Conservation (phyloP, 805 yeast genomes). For the Pichia deserticola region DNA sequence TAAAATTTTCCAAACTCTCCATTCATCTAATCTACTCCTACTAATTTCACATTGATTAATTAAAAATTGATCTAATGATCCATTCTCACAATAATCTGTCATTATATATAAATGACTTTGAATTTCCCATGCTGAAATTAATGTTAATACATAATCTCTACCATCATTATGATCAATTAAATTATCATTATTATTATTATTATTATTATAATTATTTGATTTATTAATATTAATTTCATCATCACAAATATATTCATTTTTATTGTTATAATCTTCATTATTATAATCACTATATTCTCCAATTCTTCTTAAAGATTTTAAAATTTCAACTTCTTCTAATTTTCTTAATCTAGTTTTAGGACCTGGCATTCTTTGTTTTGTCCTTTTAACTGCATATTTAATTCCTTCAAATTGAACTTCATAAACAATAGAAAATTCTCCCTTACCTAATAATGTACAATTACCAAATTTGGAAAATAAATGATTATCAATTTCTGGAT, state of each 20-base stretch:
- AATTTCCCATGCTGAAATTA: conserved; percentile 81
- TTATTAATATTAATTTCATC: background rate
- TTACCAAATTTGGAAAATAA: conserved; percentile 49
- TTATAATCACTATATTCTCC: conserved; percentile 3
- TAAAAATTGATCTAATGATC: conserved; percentile 75
- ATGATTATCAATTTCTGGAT: conserved; percentile 32
- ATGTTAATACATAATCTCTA: conserved; percentile 61
- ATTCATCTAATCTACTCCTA: conserved; percentile 78
- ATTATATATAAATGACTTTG: conserved; percentile 73
- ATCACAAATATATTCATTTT: background rate
- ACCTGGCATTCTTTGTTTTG: conserved; percentile 57
- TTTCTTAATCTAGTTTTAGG: conserved; percentile 54
- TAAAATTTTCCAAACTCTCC: conserved; percentile 95
- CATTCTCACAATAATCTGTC: conserved; percentile 92
- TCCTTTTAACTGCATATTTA: conserved; percentile 81
- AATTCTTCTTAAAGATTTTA: conserved; percentile 30
- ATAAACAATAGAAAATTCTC: conserved; percentile 87
- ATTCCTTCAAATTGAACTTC: conserved; percentile 63
- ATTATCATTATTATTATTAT: background rate
- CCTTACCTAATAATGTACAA: conserved; percentile 68
- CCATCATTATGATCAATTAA: conserved; percentile 21
- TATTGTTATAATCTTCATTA: background rate
- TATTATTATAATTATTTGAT: background rate
- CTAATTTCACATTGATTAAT: conserved; percentile 66
- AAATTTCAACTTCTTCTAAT: conserved; percentile 71